Percentiles rank a stretch among this genome's conserved stretches.
phyloP scores from a whole-genome alignment of 257 asterid genomes.

The Nicotiana benthamiana region DNA sequence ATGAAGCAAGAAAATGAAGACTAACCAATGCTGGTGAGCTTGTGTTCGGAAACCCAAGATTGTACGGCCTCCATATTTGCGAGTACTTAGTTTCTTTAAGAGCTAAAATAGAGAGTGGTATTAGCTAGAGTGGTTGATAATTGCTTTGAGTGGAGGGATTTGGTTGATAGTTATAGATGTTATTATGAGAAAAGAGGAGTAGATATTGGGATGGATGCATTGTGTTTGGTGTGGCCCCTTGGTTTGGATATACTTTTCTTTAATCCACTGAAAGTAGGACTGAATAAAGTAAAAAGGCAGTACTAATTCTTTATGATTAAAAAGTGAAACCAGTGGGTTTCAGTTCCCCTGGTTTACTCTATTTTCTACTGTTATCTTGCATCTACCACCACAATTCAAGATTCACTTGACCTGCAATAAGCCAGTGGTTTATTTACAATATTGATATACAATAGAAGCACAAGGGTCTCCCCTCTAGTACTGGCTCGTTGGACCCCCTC shows the following conservation, averaged over 20 bases:
- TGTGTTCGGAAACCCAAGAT: constrained; percentile 68
- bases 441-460: no score
- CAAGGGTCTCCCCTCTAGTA: no score
- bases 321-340: background rate
- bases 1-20: background rate
- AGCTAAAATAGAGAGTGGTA: background rate
- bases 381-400: no score
- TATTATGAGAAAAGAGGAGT: background rate
- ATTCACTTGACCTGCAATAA: no score
- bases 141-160: background rate
- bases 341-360: background rate
- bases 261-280: constrained; percentile 5
- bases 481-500: no score
- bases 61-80: constrained; percentile 47
- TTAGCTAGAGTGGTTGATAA: background rate
- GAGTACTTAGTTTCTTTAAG: background rate
- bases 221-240: constrained; percentile 25
- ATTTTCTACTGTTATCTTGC: background rate
- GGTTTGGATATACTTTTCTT: constrained; percentile 17
- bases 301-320: background rate
- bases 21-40: constrained; percentile 66
- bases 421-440: no score
- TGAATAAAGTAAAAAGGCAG: background rate
- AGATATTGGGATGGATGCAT: background rate
- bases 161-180: constrained; percentile 8